Conservation (phyloP, 208 protist species). For the Leptomonas pyrrhocoris region DNA sequence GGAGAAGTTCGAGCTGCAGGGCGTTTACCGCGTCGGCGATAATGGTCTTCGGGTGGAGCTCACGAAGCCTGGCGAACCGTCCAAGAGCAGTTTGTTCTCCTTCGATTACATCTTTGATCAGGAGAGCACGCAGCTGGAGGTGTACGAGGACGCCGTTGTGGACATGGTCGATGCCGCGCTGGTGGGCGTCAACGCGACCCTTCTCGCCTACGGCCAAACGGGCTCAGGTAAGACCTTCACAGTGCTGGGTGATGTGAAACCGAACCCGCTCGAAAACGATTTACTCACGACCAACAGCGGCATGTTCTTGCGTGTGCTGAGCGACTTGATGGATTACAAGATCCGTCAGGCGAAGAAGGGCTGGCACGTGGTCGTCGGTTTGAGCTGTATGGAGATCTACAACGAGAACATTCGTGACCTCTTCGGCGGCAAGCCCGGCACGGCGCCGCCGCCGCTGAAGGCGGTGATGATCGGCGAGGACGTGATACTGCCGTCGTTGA, state of each 20-base stretch:
- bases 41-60: slow-evolving; percentile 66
- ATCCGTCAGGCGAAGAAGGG: slow-evolving; percentile 56
- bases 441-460: slow-evolving; percentile 69
- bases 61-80: slow-evolving; percentile 44
- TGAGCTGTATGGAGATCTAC: slow-evolving; percentile 91
- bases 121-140: slow-evolving; percentile 83
- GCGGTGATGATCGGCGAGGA: slow-evolving; percentile 79
- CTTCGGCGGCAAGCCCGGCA: slow-evolving; percentile 54
- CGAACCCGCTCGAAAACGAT: slow-evolving; percentile 70
- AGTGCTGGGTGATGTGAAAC: slow-evolving; percentile 74
- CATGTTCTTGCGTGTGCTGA: slow-evolving; percentile 88
- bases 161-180: slow-evolving; percentile 84
- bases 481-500: slow-evolving; percentile 71
- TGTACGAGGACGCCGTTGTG: slow-evolving; percentile 90
- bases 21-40: slow-evolving; percentile 57
- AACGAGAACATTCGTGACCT: slow-evolving; percentile 88
- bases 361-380: slow-evolving; percentile 78
- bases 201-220: slow-evolving; percentile 93
- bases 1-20: slow-evolving; percentile 78
- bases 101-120: slow-evolving; percentile 92
- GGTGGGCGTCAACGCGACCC: slow-evolving; percentile 74
- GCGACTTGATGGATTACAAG: slow-evolving; percentile 83
- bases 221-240: slow-evolving; percentile 92
- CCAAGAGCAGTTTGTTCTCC: slow-evolving; percentile 66
- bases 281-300: slow-evolving; percentile 81